Conservation (phyloP, 495 filamentous ascomycete species). For the Articulospora tetracladia region DNA sequence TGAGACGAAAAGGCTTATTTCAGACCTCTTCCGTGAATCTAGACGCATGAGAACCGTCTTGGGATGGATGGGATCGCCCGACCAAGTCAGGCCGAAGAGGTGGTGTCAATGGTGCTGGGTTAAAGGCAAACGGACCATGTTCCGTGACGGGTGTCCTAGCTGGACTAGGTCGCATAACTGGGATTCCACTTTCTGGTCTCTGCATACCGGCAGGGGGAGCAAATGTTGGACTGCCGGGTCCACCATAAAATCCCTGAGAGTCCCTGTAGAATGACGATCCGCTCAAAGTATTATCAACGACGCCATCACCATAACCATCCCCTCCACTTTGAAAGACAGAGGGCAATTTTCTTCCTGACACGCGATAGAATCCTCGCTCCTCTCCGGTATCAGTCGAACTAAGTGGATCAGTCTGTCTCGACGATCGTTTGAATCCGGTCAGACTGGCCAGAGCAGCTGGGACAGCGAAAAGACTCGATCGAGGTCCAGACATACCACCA, state of each 20-base stretch:
- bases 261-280: conserved; percentile 46
- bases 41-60: conserved; percentile 43
- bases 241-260: conserved; percentile 40
- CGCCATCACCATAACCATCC: conserved; percentile 60
- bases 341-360: conserved; percentile 70
- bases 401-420: conserved; percentile 36
- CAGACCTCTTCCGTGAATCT: conserved; percentile 51
- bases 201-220: not conserved
- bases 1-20: conserved; percentile 22
- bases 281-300: conserved; percentile 34
- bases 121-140: conserved; percentile 31
- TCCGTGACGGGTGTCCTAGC: conserved; percentile 34
- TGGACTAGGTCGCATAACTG: conserved; percentile 29
- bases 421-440: conserved; percentile 42
- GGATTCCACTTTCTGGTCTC: conserved; percentile 17
- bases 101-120: conserved; percentile 22
- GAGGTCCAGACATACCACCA: conserved; percentile 29
- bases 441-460: conserved; percentile 50
- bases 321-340: conserved; percentile 67
- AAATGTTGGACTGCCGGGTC: conserved; percentile 19
- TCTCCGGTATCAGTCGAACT: conserved; percentile 35
- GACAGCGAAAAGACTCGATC: conserved; percentile 49
- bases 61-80: conserved; percentile 40
- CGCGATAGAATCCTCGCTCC: conserved; percentile 48
- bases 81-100: conserved; percentile 34